Base-by-base conservation (phyloP, 1,284 basidiomycete species). In the Ustilago sp. region DNA sequence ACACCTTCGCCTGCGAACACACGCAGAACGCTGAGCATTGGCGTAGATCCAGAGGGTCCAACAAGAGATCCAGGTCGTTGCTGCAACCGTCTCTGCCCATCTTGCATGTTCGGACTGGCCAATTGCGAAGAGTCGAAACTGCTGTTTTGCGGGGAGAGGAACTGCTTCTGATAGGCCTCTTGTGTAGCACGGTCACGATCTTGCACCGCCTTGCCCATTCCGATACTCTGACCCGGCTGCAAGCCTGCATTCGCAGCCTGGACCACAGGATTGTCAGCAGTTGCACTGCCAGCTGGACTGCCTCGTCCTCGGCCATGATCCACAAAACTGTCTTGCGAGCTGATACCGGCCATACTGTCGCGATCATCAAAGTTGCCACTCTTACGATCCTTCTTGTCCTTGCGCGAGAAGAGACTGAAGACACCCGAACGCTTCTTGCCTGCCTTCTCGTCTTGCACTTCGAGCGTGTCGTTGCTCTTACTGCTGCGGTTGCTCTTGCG, bases 21-120 rank as follows among this genome's bases (percentile, higher is more conserved):
- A 19, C 95, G 92, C 59, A 98, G 91, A 68, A 99, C 95, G 80
- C 93, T 97, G 67, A 98, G 90, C 77, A 95, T 92, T 0, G 94
- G 94, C 8, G 93, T 91, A 17, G 89, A 89, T 17, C 79, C 80
- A 0, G 83, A 80, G 17, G 81, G 79, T 15, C 74, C 84, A 2
- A 90, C 63, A 32, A 86, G 55, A 19, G 80, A 82, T 12, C 83
- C 84, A 0, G 85, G 85, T 34, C 85, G 65, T 45, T 73, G 63
- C 15, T 68, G 59, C 62, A 69, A 51, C 15, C 63, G 63, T 32
- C 59, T 60, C 54, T 68, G 67, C 47, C 67, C 65, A 15, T 68
- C 62, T 36, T 43, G 8, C 13, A 34, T 38, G 38, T 23, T 51
- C 5, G 65, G 54, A 39, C 58, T 69, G 9, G 64, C 48, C 5